Percentiles rank a stretch among this genome's conserved stretches.
phyloP scores from a whole-genome alignment of 176 grass and related monocot species.

The Aegilops bicornis region DNA sequence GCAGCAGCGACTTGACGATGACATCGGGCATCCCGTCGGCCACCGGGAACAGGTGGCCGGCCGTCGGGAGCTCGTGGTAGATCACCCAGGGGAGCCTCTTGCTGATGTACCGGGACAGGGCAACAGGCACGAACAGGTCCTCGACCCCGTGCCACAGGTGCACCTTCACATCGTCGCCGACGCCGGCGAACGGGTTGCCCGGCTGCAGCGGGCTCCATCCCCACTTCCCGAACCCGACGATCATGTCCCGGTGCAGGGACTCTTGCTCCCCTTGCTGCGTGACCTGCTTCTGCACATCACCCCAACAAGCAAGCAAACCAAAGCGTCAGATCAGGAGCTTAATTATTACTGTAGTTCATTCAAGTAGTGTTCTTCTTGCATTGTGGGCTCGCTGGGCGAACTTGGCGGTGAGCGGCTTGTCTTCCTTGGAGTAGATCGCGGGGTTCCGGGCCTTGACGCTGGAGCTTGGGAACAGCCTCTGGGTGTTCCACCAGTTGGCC shows the following conservation, averaged over 20 bases:
- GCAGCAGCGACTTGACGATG: background rate
- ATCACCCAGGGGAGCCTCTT: slow-evolving; percentile 32
- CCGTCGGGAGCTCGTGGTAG: slow-evolving; percentile 1
- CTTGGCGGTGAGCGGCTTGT: slow-evolving; percentile 22
- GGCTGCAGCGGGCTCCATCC: slow-evolving; percentile 55
- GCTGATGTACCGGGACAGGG: slow-evolving; percentile 50
- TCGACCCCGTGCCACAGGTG: slow-evolving; percentile 72
- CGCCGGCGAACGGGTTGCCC: slow-evolving; percentile 48
- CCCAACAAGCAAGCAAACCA: background rate
- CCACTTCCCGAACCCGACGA: slow-evolving; percentile 65
- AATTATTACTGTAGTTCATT: background rate
- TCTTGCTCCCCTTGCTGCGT: slow-evolving; percentile 57
- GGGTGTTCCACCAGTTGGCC: slow-evolving; percentile 75
- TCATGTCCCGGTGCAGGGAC: slow-evolving; percentile 67
- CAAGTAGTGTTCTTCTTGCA: background rate
- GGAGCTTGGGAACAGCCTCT: slow-evolving; percentile 51
- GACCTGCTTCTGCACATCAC: slow-evolving; percentile 39
- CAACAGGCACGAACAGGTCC: slow-evolving; percentile 31
- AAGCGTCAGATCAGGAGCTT: background rate
- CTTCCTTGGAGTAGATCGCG: background rate
- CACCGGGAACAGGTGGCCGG: slow-evolving; percentile 34
- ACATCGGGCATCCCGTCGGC: background rate
- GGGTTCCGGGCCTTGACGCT: slow-evolving; percentile 34
- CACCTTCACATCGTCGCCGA: slow-evolving; percentile 31
- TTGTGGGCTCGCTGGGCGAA: slow-evolving; percentile 22